These are phyloP conservation scores for Elasticomyces elasticus DNA, from an alignment of 495 filamentous ascomycete genomes.

Conservation along the genomic window DNA sequence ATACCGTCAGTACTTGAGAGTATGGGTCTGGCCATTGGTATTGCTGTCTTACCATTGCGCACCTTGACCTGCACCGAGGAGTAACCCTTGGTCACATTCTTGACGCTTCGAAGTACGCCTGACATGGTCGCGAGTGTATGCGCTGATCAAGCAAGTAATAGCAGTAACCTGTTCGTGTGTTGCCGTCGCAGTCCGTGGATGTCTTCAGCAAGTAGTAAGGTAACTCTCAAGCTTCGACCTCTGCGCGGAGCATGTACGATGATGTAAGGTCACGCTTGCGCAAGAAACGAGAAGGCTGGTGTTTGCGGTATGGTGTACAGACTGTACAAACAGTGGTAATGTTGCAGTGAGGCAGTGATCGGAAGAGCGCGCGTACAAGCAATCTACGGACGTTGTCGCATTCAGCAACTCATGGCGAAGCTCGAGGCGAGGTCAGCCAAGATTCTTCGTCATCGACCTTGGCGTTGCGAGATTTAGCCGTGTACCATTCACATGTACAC, in stretches of 20 bases:
- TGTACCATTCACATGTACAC: background rate
- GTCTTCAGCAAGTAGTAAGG: background rate
- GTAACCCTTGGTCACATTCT: slow-evolving; percentile 99
- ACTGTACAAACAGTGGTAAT: background rate
- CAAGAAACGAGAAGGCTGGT: background rate
- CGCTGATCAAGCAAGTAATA: background rate
- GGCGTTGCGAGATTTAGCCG: background rate
- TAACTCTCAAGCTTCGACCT: background rate
- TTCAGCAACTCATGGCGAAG: background rate
- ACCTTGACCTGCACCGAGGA: slow-evolving; percentile 96
- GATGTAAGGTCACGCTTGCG: background rate
- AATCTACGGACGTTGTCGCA: background rate
- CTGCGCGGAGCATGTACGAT: background rate
- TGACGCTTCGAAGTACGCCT: slow-evolving; percentile 93
- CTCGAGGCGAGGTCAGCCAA: background rate
- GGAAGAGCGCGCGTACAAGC: background rate
- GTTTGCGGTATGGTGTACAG: background rate
- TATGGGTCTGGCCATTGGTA: slow-evolving; percentile 1
- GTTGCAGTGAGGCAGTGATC: background rate
- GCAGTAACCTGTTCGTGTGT: background rate
- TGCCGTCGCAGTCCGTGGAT: background rate
- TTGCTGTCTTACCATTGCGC: slow-evolving; percentile 72
- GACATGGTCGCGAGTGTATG: slow-evolving; percentile 54
- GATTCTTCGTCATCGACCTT: background rate
- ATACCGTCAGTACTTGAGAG: slow-evolving; percentile 1